These are phyloP conservation scores for Fusarium penzigii DNA, from an alignment of 2,329 filamentous ascomycete species.

Conservation along the genomic window DNA sequence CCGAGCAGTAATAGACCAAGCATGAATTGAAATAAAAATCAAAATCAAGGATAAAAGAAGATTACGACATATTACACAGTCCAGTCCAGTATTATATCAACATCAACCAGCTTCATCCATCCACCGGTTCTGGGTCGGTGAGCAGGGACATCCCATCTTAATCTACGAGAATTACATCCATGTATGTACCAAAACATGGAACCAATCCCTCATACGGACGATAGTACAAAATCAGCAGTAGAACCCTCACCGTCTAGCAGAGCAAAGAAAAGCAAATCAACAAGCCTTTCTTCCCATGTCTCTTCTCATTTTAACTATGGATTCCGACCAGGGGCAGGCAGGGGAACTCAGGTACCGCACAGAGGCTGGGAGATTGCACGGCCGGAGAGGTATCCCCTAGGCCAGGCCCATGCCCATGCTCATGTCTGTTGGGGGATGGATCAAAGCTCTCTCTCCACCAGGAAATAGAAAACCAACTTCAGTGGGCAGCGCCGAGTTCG, in stretches of 20 bases:
- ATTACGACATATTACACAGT: background rate
- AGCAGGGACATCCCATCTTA: background rate
- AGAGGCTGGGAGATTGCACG: slow-evolving; percentile 28
- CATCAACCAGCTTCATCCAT: background rate
- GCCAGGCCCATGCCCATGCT: background rate
- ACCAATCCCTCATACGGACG: too few species aligned
- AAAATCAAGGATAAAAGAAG: slow-evolving; percentile 3
- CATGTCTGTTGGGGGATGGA: slow-evolving; percentile 13
- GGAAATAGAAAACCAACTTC: slow-evolving; percentile 7
- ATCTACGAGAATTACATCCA: background rate
- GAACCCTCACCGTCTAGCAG: too few species aligned
- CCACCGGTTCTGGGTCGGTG: background rate
- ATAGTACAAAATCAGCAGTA: too few species aligned
- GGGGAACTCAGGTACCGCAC: slow-evolving; percentile 16
- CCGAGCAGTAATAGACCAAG: too few species aligned
- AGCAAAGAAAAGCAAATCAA: too few species aligned
- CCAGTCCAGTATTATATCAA: too few species aligned
- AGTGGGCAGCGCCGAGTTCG: slow-evolving; percentile 26
- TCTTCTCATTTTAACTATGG: too few species aligned
- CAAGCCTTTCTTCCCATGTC: too few species aligned
- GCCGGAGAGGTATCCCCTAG: slow-evolving; percentile 23
- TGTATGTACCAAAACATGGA: too few species aligned
- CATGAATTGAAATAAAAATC: too few species aligned
- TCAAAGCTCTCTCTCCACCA: slow-evolving; percentile 16
- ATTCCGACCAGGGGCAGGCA: too few species aligned